A percentile compares a stretch with the other conserved stretches of the same genome.
Conservation (phyloP, 2,329 filamentous ascomycete genomes). For the Cladophialophora psammophila region DNA sequence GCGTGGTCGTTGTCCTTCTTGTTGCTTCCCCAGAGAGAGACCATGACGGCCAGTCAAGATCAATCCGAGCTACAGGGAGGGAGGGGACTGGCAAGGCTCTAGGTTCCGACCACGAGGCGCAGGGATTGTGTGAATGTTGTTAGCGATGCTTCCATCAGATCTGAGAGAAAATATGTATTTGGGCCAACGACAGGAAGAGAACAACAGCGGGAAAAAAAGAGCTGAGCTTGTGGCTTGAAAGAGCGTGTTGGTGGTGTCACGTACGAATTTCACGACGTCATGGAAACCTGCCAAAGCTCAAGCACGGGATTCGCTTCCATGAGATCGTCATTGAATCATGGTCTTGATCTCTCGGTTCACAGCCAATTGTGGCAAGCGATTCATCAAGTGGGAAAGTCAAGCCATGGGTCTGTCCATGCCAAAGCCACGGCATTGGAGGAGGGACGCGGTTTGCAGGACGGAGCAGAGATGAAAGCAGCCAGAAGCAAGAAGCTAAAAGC, state of each 20-base stretch:
- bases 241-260: constrained; percentile 3
- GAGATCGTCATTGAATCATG: not conserved
- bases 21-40: constrained; percentile 64
- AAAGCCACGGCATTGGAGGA: not conserved
- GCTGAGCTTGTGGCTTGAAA: constrained; percentile 1
- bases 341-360: not conserved
- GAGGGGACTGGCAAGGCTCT: not conserved
- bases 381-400: not conserved
- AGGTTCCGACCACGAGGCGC: not conserved
- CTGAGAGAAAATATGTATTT: not conserved
- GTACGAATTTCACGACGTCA: constrained; percentile 40
- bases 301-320: not conserved
- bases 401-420: not conserved
- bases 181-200: not conserved
- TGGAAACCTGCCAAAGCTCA: constrained; percentile 8
- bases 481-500: too few species aligned
- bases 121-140: not conserved
- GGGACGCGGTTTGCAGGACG: constrained; percentile 1
- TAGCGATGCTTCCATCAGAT: not conserved
- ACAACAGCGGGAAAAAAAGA: not conserved
- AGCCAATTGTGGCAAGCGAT: not conserved
- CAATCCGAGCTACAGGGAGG: not conserved
- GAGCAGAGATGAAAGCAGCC: too few species aligned
- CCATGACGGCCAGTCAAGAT: constrained; percentile 48
- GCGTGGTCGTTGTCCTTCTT: constrained; percentile 53